Evolutionary conservation across 208 protist genomes (phyloP).

Genomic region (Kentomonas sorsogonicus): DNA sequence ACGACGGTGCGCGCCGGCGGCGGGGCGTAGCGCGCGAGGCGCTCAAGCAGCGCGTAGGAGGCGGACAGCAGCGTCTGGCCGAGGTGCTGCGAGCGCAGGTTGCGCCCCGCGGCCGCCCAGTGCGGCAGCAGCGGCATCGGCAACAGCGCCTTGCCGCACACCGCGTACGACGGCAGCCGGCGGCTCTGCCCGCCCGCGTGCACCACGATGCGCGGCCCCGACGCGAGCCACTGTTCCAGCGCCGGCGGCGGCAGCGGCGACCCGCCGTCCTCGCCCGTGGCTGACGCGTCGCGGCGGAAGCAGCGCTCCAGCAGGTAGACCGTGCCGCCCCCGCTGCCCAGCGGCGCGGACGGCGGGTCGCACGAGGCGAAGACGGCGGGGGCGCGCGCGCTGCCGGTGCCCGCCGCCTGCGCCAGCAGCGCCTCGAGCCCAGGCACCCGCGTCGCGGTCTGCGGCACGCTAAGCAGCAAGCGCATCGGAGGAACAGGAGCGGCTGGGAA

Average conservation of each 20-base stretch:
- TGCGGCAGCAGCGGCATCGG: conserved; percentile 33
- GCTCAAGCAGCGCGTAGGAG: conserved; percentile 24
- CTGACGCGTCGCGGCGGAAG: too few relatives aligned
- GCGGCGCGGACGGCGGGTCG: conserved; percentile 23
- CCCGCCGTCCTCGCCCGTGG: too few relatives aligned
- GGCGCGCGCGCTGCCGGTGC: neutral
- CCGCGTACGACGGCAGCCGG: conserved; percentile 39
- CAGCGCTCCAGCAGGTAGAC: conserved; percentile 20
- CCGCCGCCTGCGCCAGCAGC: conserved; percentile 13
- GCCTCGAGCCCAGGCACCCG: conserved; percentile 12
- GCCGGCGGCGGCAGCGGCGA: conserved; percentile 1
- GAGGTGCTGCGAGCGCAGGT: conserved; percentile 23
- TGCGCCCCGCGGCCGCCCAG: too few relatives aligned
- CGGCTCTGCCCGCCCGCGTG: conserved; percentile 47
- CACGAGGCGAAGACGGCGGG: conserved; percentile 22
- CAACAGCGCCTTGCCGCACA: conserved; percentile 37
- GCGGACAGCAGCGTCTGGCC: conserved; percentile 33
- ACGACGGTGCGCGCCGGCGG: conserved; percentile 30
- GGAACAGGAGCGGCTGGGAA: too few relatives aligned
- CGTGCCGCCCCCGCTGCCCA: conserved; percentile 43
- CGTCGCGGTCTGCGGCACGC: conserved; percentile 11
- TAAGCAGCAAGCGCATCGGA: conserved; percentile 17
- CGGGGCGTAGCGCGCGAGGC: conserved; percentile 10
- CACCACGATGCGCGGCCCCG: conserved; percentile 22
- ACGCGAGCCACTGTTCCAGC: conserved; percentile 11